Percentiles rank a stretch among this genome's conserved stretches.
phyloP scores from a whole-genome alignment of 1,284 basidiomycete species.

The Austroboletus rostrupii region DNA sequence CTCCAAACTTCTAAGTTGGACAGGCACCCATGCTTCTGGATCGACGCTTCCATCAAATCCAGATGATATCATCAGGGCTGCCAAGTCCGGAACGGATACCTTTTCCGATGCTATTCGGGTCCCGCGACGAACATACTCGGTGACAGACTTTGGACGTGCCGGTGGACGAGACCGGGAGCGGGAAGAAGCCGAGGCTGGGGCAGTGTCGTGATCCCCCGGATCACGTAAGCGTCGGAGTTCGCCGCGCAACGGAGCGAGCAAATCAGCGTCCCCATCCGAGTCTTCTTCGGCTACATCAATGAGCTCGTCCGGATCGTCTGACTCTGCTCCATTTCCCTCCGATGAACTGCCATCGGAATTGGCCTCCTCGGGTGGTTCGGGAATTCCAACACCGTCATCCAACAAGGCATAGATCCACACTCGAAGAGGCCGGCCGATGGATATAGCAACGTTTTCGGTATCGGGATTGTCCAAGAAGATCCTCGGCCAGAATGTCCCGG shows the following conservation, averaged over 20 bases:
- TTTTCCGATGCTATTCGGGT: conserved; percentile 58
- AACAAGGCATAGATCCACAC: conserved; percentile 66
- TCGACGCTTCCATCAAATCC: conserved; percentile 27
- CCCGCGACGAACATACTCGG: conserved; percentile 72
- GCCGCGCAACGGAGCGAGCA: conserved; percentile 64
- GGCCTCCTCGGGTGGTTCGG: conserved; percentile 28
- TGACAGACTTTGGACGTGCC: conserved; percentile 41
- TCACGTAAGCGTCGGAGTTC: conserved; percentile 57
- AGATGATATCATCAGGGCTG: conserved; percentile 43
- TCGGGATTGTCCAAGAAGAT: conserved; percentile 78
- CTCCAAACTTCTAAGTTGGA: conserved; percentile 46
- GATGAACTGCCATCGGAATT: conserved; percentile 10
- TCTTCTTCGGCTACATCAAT: conserved; percentile 55
- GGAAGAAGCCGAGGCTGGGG: conserved; percentile 32
- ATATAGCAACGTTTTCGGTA: conserved; percentile 55
- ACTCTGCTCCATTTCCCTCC: conserved; percentile 20
- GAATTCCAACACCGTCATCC: conserved; percentile 61
- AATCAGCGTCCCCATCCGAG: conserved; percentile 41
- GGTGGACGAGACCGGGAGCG: conserved; percentile 27
- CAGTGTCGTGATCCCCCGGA: conserved; percentile 17
- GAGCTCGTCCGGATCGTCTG: conserved; percentile 48
- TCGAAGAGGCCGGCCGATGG: conserved; percentile 61
- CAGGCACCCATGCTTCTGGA: conserved; percentile 29
- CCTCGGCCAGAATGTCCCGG: conserved; percentile 63
- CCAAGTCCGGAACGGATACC: conserved; percentile 48